Evolutionary conservation across 768 basidiomycete species (phyloP), one percentile per base, ranked within the genome.

Genomic region (Leccinum sublutescens): DNA sequence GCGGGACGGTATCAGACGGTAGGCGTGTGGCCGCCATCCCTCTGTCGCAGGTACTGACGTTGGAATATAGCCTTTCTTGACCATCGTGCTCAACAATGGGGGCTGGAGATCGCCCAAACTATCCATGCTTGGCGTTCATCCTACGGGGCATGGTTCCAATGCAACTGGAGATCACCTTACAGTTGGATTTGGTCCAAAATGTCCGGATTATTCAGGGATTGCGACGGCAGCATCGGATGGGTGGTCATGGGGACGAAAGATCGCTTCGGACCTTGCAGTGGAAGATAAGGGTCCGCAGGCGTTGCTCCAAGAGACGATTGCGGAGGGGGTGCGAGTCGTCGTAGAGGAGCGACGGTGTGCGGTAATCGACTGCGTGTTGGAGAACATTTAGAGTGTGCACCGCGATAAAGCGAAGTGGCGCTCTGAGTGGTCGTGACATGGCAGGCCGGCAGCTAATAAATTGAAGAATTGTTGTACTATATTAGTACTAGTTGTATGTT

Each of bases 21-120:
- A 57, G 59, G 80, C 69, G 2, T 2, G 6, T 38, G 23, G 19
- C 3, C 17, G 8, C 34, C 5, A 3, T 6, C 21, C 11, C 5
- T 33, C 14, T 29, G 14, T 23, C 12, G 17, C 23, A 50, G 45
- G 52, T 33, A 2, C 17, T n/a, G 27, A 54, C 5, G 11, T 27
- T 5, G 43, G 9, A 11, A 40, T 7, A 1, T 58, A 88, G 86
- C 88, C 87, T 1, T 89, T 88, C 75, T 69, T 89, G 27, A 89
- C 86, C 0, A 75, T 90, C 61, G 76, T 90, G 1, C 71, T 91
- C 14, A 89, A 89, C 68, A 90, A 90, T 57, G 87, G 86, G 0
- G 87, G 86, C 0, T 87, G 85, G 86, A 83, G 77, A 64, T 83
- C 85, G 0, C 88, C 88, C 4, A 83, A 79, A 61, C 64, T 82